Conservation (phyloP, 2,329 filamentous ascomycete genomes). For the Fonsecaea nubica region DNA sequence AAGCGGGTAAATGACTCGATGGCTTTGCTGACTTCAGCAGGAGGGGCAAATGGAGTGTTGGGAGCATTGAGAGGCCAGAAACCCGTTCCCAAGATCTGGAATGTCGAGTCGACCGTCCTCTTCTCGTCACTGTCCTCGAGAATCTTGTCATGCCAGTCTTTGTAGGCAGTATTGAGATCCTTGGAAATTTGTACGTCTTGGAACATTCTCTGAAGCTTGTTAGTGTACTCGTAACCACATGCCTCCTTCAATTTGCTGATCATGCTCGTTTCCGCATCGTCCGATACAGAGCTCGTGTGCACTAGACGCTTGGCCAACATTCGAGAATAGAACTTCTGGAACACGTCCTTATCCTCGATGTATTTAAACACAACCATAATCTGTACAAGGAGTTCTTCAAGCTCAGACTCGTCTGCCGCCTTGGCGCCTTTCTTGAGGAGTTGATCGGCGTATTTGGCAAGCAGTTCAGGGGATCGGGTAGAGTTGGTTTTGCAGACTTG, state of each 20-base stretch:
- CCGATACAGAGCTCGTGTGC: constrained; percentile 91
- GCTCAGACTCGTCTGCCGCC: constrained; percentile 89
- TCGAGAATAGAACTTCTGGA: constrained; percentile 98
- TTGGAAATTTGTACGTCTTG: constrained; percentile 99
- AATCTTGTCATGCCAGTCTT: constrained; percentile 72
- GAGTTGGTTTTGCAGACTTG: constrained; percentile 92
- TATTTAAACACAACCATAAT: constrained; percentile 99
- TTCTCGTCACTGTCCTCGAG: constrained; percentile 70
- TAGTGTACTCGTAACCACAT: constrained; percentile 98
- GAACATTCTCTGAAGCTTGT: constrained; percentile 99
- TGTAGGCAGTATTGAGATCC: constrained; percentile 89
- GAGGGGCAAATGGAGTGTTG: constrained; percentile 85
- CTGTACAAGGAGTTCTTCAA: constrained; percentile 85
- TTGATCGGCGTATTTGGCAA: constrained; percentile 94
- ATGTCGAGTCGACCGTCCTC: constrained; percentile 80
- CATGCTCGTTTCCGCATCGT: constrained; percentile 98
- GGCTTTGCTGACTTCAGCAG: constrained; percentile 81
- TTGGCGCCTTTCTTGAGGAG: constrained; percentile 91
- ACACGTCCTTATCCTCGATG: constrained; percentile 99
- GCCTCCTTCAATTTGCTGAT: constrained; percentile 99
- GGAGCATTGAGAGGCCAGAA: constrained; percentile 95
- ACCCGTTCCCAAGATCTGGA: constrained; percentile 91
- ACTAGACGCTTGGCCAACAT: constrained; percentile 95
- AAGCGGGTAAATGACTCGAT: constrained; percentile 89
- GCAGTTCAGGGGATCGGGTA: constrained; percentile 89